Percentiles rank a stretch among this genome's conserved stretches.
These are phyloP conservation scores for Talaromyces sp. DNA, from an alignment of 2,329 filamentous ascomycete species.

Conservation along the genomic window DNA sequence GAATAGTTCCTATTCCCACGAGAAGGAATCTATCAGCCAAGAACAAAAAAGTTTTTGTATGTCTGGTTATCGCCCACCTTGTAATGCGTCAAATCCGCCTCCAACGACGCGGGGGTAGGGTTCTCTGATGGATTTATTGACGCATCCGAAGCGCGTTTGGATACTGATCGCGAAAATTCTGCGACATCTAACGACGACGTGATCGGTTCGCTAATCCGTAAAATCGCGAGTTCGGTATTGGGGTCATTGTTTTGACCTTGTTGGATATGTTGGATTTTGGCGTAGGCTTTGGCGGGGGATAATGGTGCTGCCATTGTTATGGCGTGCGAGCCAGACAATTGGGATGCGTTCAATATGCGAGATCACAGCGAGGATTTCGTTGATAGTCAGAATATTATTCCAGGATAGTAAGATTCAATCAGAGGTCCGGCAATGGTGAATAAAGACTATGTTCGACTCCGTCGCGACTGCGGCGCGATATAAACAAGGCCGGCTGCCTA, in stretches of 20 bases:
- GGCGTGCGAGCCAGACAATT: background rate
- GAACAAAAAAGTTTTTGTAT: background rate
- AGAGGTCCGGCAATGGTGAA: background rate
- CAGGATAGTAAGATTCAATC: background rate
- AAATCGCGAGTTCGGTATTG: conserved; percentile 55
- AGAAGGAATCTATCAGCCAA: background rate
- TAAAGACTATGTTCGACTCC: background rate
- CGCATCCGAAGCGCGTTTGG: conserved; percentile 64
- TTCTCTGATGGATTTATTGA: conserved; percentile 61
- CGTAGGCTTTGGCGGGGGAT: conserved; percentile 20
- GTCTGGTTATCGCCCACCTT: conserved; percentile 43
- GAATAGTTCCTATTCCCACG: conserved; percentile 65
- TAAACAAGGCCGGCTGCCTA: conserved; percentile 6
- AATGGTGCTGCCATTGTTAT: conserved; percentile 15
- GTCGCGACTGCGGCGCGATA: background rate
- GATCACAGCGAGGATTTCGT: background rate
- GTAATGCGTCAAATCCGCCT: conserved; percentile 83
- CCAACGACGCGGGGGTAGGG: conserved; percentile 68
- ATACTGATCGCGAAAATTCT: conserved; percentile 24
- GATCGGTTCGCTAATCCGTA: conserved; percentile 72
- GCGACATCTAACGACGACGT: conserved; percentile 39
- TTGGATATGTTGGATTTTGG: conserved; percentile 44
- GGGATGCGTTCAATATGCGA: background rate
- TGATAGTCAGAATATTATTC: background rate
- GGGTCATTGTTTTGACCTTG: conserved; percentile 44